Evolutionary conservation across 2,329 filamentous ascomycete genomes (phyloP).

Genomic region (Aspergillus fumigatus): DNA sequence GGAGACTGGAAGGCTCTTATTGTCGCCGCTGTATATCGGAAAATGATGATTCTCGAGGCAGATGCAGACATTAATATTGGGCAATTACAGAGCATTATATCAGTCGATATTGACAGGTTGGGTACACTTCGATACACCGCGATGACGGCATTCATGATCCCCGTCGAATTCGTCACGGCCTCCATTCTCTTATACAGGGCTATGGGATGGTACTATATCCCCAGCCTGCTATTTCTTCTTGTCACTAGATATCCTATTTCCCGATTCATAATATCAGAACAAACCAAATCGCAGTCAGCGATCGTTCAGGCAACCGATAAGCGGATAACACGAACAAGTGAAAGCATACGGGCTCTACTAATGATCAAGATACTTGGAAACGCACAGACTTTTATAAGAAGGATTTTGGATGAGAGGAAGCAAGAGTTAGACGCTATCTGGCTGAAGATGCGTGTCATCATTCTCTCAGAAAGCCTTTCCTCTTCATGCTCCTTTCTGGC

Average conservation of each 20-base stretch:
- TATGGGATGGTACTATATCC: slow-evolving; percentile 11
- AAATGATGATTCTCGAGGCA: not conserved
- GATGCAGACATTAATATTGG: slow-evolving; percentile 4
- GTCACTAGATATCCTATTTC: slow-evolving; percentile 9
- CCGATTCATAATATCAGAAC: slow-evolving; percentile 6
- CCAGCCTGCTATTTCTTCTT: slow-evolving; percentile 8
- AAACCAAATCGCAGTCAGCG: slow-evolving; percentile 6
- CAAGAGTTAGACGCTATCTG: slow-evolving; percentile 9
- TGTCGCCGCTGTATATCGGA: slow-evolving; percentile 7
- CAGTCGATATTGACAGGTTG: slow-evolving; percentile 10
- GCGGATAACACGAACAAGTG: slow-evolving; percentile 7
- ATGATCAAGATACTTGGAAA: slow-evolving; percentile 10
- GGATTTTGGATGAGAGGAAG: slow-evolving; percentile 4
- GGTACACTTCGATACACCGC: slow-evolving; percentile 9
- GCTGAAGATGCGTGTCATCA: slow-evolving; percentile 10
- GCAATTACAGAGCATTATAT: slow-evolving; percentile 10
- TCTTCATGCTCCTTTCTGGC: slow-evolving; percentile 5
- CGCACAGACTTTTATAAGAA: slow-evolving; percentile 6
- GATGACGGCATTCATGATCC: slow-evolving; percentile 10
- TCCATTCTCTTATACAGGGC: slow-evolving; percentile 7
- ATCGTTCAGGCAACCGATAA: slow-evolving; percentile 7
- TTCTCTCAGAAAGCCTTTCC: slow-evolving; percentile 8
- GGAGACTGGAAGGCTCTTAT: slow-evolving; percentile 9
- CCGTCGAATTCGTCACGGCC: slow-evolving; percentile 5
- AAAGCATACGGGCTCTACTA: slow-evolving; percentile 7